Evolutionary conservation across 2,329 filamentous ascomycete genomes (phyloP), one percentile per base, ranked within the genome.

Genomic region (Ramichloridium luteum): DNA sequence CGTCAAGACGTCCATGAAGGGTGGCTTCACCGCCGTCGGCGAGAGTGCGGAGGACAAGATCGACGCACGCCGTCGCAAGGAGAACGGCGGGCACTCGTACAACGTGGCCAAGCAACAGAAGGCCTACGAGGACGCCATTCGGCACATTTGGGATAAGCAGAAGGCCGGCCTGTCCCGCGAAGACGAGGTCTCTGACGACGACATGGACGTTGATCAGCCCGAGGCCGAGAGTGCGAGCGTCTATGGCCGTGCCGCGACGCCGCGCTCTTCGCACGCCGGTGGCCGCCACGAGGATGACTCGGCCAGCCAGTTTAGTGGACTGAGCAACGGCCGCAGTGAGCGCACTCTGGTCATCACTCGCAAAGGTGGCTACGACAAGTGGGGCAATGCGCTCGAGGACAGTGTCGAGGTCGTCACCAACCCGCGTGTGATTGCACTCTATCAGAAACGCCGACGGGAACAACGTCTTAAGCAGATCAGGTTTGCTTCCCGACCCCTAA

Each of bases 1-100:
- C 56, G 86, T 98, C 56, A 85, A 90, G 51, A 94, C 86, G 0
- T 93, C 84, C 1, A 98, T 98, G 90, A 98, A 98, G 59, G 90
- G 90, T 39, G 90, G 90, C 0, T 98, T 94, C 57, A 83, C 86
- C 51, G 80, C 85, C 13, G 72, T 92, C 15, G 85, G 84, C 13
- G 84, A 93, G 55, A 86, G 83, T 49, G 82, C 86, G 39, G 80
- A 84, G 49, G 80, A 86, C 39, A 83, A 86, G 54, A 74, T 90
- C 41, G 82, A 86, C 51, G 81, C 81, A 11, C 88, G 90, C 48
- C 62, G 65, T 40, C 58, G 67, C 36, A 75, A 74, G 42, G 72
- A 77, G 35, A 64, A 69, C 42, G 85, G 85, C 34, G 90, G 29
- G 0, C 90, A 98, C 58, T 86, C 83, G 46, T 98, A 98, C 63